These are phyloP conservation scores for Acacia acuminata DNA, from an alignment of 306 rosid genomes.

Conservation along the genomic window DNA sequence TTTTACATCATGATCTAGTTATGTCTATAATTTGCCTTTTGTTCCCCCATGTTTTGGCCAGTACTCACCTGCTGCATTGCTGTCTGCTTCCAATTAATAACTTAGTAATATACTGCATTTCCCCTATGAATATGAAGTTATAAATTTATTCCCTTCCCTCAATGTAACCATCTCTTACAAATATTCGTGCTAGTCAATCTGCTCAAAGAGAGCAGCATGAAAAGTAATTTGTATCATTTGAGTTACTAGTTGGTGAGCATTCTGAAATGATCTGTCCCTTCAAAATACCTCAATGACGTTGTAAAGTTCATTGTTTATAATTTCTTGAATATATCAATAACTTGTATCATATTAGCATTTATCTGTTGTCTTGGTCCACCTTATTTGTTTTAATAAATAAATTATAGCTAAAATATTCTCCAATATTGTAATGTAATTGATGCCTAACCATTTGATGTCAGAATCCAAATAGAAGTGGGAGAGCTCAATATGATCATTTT, in stretches of 20 bases:
- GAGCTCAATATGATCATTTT: constrained; percentile 76
- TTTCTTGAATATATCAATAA: constrained; percentile 14
- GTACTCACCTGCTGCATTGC: neutral
- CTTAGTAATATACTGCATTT: neutral
- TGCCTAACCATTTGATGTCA: constrained; percentile 43
- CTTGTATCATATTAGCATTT: constrained; percentile 3
- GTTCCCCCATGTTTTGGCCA: no score
- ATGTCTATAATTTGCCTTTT: no score
- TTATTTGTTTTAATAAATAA: neutral
- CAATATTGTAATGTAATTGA: constrained; percentile 16
- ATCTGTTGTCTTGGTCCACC: neutral
- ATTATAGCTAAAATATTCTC: constrained; percentile 14
- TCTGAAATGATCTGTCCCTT: constrained; percentile 12
- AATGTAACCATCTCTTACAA: neutral
- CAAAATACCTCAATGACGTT: constrained; percentile 14
- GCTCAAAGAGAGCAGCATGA: neutral
- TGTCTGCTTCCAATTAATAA: neutral
- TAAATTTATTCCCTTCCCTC: neutral
- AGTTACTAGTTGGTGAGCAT: neutral
- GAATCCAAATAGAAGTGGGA: constrained; percentile 81
- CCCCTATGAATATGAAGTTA: neutral
- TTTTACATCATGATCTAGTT: no score
- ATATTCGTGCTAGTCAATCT: neutral
- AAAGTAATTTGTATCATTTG: neutral
- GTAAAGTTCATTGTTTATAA: constrained; percentile 9